A percentile compares a stretch with the other conserved stretches of the same genome.
Conservation (phyloP, 2,329 filamentous ascomycete genomes). For the Arthrinium puccinioides region DNA sequence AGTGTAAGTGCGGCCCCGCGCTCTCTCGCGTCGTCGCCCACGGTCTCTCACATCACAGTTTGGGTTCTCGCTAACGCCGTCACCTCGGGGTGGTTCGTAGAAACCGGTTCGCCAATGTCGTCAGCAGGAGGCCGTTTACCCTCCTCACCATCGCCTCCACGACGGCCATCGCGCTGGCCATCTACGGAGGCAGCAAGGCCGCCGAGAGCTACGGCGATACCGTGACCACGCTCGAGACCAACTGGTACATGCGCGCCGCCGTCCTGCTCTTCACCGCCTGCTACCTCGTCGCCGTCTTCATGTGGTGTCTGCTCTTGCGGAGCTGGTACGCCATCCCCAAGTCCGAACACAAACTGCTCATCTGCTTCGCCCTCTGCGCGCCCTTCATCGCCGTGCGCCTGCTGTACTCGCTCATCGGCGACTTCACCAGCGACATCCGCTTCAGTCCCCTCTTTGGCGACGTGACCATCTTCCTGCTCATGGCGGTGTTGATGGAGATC, state of each 20-base stretch:
- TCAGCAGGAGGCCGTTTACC: constrained; percentile 10
- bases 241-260: constrained; percentile 4
- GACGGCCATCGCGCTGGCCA: constrained; percentile 7
- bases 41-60: no score
- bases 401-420: constrained; percentile 16
- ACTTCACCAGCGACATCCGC: constrained; percentile 7
- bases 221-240: constrained; percentile 4
- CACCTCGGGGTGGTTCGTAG: no score
- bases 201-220: constrained; percentile 2
- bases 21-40: no score
- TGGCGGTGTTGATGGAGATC: constrained; percentile 23
- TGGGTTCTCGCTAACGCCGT: no score
- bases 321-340: constrained; percentile 6
- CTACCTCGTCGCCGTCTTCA: constrained; percentile 13
- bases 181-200: constrained; percentile 8
- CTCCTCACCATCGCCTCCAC: constrained; percentile 5
- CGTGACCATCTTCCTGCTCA: constrained; percentile 21
- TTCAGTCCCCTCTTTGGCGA: constrained; percentile 11
- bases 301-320: constrained; percentile 9
- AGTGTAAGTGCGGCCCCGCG: constrained; percentile 14
- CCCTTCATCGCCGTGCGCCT: constrained; percentile 21
- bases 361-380: constrained; percentile 15
- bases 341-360: constrained; percentile 20
- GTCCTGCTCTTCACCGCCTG: constrained; percentile 2
- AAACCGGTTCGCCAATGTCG: constrained; percentile 10